phyloP scores from a whole-genome alignment of 345 rosid genomes.

The Euphorbia pulcherrima region DNA sequence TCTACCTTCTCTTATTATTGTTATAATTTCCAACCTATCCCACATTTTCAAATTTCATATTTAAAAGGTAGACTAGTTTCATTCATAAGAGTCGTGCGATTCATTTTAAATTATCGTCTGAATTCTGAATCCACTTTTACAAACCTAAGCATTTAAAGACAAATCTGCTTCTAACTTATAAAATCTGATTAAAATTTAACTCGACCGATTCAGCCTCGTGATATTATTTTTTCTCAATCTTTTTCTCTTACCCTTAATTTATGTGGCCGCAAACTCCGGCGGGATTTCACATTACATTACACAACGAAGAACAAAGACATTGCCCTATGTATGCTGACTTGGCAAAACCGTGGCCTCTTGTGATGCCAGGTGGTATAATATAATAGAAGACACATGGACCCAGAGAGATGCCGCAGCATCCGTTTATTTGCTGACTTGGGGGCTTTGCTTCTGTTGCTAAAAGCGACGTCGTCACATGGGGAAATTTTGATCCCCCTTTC shows the following conservation, averaged over 20 bases:
- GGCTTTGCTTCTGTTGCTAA: conserved; percentile 8
- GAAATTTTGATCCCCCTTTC: neutral
- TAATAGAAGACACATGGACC: conserved; percentile 28
- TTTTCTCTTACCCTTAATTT: neutral
- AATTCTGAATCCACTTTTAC: too few species aligned
- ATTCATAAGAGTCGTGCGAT: too few species aligned
- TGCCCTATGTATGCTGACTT: conserved; percentile 9
- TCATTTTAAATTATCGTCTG: too few species aligned
- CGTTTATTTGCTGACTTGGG: conserved; percentile 28
- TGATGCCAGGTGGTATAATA: conserved; percentile 14
- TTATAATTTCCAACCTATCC: too few species aligned
- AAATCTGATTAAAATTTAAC: too few species aligned
- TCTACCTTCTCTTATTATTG: too few species aligned
- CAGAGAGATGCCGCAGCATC: conserved; percentile 24
- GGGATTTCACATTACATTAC: conserved; percentile 17
- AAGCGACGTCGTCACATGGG: conserved; percentile 28
- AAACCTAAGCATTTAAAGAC: too few species aligned
- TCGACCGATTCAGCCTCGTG: too few species aligned
- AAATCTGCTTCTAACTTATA: too few species aligned
- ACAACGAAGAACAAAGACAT: neutral
- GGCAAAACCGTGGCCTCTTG: conserved; percentile 16
- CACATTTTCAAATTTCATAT: too few species aligned
- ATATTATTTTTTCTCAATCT: too few species aligned
- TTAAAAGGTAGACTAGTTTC: too few species aligned
- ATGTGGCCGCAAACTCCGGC: conserved; percentile 40